Evolutionary conservation across 305 asterid genomes (phyloP), one percentile per base, ranked within the genome.

Genomic region (Fraxinus xanthoxyloides): DNA sequence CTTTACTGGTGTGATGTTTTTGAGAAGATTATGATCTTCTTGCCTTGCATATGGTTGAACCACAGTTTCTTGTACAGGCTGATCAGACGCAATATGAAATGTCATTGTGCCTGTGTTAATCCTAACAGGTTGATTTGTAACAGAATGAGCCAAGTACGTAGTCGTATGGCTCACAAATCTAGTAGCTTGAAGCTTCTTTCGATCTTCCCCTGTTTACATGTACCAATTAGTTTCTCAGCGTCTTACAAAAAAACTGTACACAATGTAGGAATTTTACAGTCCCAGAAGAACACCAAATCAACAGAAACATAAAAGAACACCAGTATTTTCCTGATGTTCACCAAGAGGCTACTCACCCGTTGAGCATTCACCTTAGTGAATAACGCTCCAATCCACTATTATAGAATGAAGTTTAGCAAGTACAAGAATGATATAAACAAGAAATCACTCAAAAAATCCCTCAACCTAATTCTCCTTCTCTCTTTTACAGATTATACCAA

Each of bases 21-120:
- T 85, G 43, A 51, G 24, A 51, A 48, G 59, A 15, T 48, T 15
- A 26, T 19, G 84, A 34, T 89, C 91, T 76, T 85, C 81, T 73
- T 87, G 92, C 12, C 85, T 80, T 15, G 91, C 90, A 61, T 89
- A 92, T 3, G 97, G 97, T 82, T 59, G 86, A 5, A 90, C 77
- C 13, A 7, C 40, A 26, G 77, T 43, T 80, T 83, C 85, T 3
- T 80, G 75, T 76, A 8, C 31, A 5, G 34, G n/a, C 4, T 36
- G 82, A 59, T 43, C 5, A 0, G 89, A 87, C 0, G 82, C 75
- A 9, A 67, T 40, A 59, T 86, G 78, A 26, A 91, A 43, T 7
- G 86, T 90, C 13, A 86, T 17, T 51, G 82, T 79, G 67, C 40
- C 61, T 10, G 92, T 88, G 72, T 88, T 86, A 24, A 92, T 84